Evolutionary conservation across 768 basidiomycete genomes (phyloP).

Genomic region (Hericium erinaceus): DNA sequence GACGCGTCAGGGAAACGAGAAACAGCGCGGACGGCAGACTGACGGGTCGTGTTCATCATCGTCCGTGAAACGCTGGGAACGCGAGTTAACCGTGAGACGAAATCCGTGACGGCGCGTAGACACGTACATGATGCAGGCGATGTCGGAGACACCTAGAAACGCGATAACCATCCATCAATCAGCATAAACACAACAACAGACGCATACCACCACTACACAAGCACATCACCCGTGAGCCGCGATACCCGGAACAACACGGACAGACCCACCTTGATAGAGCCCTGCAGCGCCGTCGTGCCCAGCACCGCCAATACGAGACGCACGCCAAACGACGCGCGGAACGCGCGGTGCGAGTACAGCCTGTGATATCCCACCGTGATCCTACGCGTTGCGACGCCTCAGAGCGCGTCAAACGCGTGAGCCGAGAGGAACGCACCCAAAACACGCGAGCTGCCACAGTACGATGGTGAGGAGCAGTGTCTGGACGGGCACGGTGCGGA

Average conservation of each 20-base stretch:
- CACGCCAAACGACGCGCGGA: conserved; percentile 46
- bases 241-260: background rate
- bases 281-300: conserved; percentile 70
- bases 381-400: conserved; percentile 22
- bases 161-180: conserved; percentile 38
- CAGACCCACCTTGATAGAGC: conserved; percentile 56
- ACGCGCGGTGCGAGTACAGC: conserved; percentile 68
- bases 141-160: conserved; percentile 60
- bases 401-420: background rate
- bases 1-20: background rate
- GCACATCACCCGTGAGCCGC: background rate
- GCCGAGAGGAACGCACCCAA: conserved; percentile 38
- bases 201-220: conserved; percentile 13
- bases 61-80: conserved; percentile 53
- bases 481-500: conserved; percentile 29
- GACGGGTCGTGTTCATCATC: conserved; percentile 61
- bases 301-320: conserved; percentile 52
- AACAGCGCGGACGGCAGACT: background rate
- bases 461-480: conserved; percentile 46
- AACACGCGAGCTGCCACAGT: conserved; percentile 61
- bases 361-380: conserved; percentile 74
- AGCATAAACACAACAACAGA: background rate
- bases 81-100: background rate
- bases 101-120: background rate
- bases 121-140: conserved; percentile 61